Percentiles rank a stretch among this genome's conserved stretches.
phyloP scores from a whole-genome alignment of 2,329 filamentous ascomycete genomes.

The Ophiosphaerella narmari region DNA sequence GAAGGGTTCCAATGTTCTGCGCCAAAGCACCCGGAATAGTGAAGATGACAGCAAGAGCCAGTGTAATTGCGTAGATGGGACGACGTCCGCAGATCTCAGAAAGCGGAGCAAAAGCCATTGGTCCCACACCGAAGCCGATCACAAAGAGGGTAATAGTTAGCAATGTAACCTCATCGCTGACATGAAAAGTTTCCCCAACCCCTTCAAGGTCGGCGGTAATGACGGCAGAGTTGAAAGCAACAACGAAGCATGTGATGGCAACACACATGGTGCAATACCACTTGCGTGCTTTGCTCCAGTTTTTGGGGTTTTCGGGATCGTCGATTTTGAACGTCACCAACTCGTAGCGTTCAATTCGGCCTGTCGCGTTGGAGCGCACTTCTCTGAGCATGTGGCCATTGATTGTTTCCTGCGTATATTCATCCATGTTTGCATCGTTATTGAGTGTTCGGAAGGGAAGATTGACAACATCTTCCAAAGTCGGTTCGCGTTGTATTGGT shows the following conservation, averaged over 20 bases:
- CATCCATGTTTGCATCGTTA: constrained; percentile 59
- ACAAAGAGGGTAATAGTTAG: constrained; percentile 78
- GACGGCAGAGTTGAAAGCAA: constrained; percentile 66
- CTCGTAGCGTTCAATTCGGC: constrained; percentile 58
- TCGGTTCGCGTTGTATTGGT: constrained; percentile 25
- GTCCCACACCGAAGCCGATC: constrained; percentile 78
- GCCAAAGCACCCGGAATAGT: constrained; percentile 79
- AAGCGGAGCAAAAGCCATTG: constrained; percentile 78
- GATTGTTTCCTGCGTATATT: constrained; percentile 68
- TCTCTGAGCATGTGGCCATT: constrained; percentile 65
- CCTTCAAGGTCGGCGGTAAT: constrained; percentile 76
- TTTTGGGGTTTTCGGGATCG: constrained; percentile 82
- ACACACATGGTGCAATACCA: constrained; percentile 85
- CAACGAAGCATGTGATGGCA: constrained; percentile 58
- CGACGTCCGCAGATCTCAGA: constrained; percentile 75
- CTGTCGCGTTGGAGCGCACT: constrained; percentile 59
- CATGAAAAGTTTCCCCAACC: constrained; percentile 65
- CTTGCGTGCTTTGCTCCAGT: constrained; percentile 78
- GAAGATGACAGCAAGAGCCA: constrained; percentile 75
- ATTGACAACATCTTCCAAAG: constrained; percentile 55
- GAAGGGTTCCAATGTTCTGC: constrained; percentile 74
- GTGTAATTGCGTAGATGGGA: constrained; percentile 71
- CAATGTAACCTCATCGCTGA: constrained; percentile 74
- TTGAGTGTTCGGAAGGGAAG: constrained; percentile 70
- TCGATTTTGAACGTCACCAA: constrained; percentile 72